phyloP scores from a whole-genome alignment of 495 filamentous ascomycete genomes.

The Trichoderma asperelloides region DNA sequence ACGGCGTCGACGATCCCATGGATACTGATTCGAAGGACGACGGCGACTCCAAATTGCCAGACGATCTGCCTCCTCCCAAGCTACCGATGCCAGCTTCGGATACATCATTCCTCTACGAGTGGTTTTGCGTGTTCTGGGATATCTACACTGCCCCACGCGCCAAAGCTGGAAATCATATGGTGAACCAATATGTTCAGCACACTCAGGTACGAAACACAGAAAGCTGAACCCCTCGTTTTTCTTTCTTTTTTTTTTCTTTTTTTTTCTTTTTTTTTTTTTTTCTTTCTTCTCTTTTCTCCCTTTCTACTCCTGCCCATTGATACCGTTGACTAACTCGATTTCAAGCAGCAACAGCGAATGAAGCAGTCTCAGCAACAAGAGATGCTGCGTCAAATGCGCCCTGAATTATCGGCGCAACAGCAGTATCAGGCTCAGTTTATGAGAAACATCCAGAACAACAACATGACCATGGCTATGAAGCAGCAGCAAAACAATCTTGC shows the following conservation, averaged over 20 bases:
- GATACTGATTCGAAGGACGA: slow-evolving; percentile 75
- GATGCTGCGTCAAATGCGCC: slow-evolving; percentile 57
- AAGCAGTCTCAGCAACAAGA: slow-evolving; percentile 58
- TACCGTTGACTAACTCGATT: neutral
- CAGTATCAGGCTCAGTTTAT: slow-evolving; percentile 48
- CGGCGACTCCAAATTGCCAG: slow-evolving; percentile 58
- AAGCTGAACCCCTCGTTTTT: neutral
- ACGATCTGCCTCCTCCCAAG: slow-evolving; percentile 70
- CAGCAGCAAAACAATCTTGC: slow-evolving; percentile 43
- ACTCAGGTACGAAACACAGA: slow-evolving; percentile 57
- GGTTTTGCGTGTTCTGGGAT: slow-evolving; percentile 97
- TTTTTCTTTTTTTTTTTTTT: neutral
- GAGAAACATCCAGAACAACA: slow-evolving; percentile 43
- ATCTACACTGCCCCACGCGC: slow-evolving; percentile 72
- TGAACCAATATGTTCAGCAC: slow-evolving; percentile 65
- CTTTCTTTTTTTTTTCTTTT: no score
- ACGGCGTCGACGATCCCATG: slow-evolving; percentile 72
- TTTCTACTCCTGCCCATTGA: slow-evolving; percentile 15
- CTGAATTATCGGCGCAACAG: slow-evolving; percentile 35
- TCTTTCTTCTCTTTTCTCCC: neutral
- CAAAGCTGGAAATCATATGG: slow-evolving; percentile 42
- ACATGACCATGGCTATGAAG: slow-evolving; percentile 34
- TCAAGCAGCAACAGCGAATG: slow-evolving; percentile 56
- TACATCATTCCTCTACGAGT: slow-evolving; percentile 80
- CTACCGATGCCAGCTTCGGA: slow-evolving; percentile 53